These are phyloP conservation scores for Myxozyma vanderwaltii DNA, from an alignment of 805 yeast genomes.

Conservation along the genomic window DNA sequence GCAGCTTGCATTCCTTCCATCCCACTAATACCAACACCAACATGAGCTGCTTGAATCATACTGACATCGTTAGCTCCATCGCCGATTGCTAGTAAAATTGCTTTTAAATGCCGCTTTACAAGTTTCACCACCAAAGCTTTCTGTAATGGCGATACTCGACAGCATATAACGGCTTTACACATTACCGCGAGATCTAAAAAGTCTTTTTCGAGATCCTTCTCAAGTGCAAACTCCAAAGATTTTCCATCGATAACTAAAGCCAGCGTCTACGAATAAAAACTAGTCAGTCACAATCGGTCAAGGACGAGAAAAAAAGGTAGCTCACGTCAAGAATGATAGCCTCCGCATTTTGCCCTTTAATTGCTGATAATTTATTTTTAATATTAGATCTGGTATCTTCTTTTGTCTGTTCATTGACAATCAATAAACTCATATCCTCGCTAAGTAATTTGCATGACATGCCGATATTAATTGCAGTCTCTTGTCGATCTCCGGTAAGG, in stretches of 20 bases:
- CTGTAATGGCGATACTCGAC: constrained; percentile 96
- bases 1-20: constrained; percentile 99
- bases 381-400: constrained; percentile 77
- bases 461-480: constrained; percentile 97
- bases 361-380: constrained; percentile 71
- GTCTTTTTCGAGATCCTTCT: constrained; percentile 72
- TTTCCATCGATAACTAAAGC: constrained; percentile 95
- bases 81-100: constrained; percentile 86
- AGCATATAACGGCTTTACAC: constrained; percentile 95
- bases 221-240: constrained; percentile 83
- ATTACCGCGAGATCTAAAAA: constrained; percentile 77
- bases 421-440: constrained; percentile 92
- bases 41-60: constrained; percentile 99
- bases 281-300: too few relatives aligned
- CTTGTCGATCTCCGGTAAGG: constrained; percentile 96
- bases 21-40: constrained; percentile 98
- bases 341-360: constrained; percentile 48
- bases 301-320: background rate
- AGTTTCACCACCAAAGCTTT: constrained; percentile 94
- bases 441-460: constrained; percentile 93
- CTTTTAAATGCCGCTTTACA: constrained; percentile 78
- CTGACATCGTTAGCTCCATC: constrained; percentile 99
- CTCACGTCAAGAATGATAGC: constrained; percentile 55
- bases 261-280: constrained; percentile 53
- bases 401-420: constrained; percentile 82